Evolutionary conservation across 2,329 filamentous ascomycete species (phyloP).

Genomic region (Fusarium robinianum): DNA sequence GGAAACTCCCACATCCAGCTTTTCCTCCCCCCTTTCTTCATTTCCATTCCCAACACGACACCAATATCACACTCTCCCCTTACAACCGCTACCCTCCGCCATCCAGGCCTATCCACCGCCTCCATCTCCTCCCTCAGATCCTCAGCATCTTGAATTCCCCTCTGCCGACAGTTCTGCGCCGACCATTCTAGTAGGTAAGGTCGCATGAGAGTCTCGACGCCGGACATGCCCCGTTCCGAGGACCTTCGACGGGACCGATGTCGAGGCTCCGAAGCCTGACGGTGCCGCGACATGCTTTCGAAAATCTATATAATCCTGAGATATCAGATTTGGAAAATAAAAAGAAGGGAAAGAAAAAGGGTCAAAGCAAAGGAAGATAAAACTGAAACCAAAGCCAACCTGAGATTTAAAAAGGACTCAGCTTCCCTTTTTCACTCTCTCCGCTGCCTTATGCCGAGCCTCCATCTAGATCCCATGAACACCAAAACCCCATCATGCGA

Average conservation of each 20-base stretch:
- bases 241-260: slow-evolving; percentile 25
- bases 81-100: slow-evolving; percentile 30
- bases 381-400: not conserved
- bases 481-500: slow-evolving; percentile 29
- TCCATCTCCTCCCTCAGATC: slow-evolving; percentile 28
- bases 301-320: not conserved
- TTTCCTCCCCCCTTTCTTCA: slow-evolving; percentile 14
- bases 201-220: slow-evolving; percentile 12
- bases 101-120: slow-evolving; percentile 22
- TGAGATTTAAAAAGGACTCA: slow-evolving; percentile 5
- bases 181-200: slow-evolving; percentile 36
- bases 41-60: slow-evolving; percentile 21
- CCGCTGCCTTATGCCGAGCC: slow-evolving; percentile 1
- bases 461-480: slow-evolving; percentile 26
- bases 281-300: slow-evolving; percentile 29
- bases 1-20: slow-evolving; percentile 36
- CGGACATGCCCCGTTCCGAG: slow-evolving; percentile 25
- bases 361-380: not conserved
- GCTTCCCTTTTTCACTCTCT: slow-evolving; percentile 27
- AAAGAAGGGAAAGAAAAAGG: not conserved
- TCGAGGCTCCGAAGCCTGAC: slow-evolving; percentile 24
- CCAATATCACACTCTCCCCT: slow-evolving; percentile 31
- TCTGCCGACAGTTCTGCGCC: slow-evolving; percentile 27
- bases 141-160: slow-evolving; percentile 17
- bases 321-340: not conserved